Evolutionary conservation across 1,284 basidiomycete genomes (phyloP), one percentile per base, ranked within the genome.

Genomic region (Ustilago sp.): DNA sequence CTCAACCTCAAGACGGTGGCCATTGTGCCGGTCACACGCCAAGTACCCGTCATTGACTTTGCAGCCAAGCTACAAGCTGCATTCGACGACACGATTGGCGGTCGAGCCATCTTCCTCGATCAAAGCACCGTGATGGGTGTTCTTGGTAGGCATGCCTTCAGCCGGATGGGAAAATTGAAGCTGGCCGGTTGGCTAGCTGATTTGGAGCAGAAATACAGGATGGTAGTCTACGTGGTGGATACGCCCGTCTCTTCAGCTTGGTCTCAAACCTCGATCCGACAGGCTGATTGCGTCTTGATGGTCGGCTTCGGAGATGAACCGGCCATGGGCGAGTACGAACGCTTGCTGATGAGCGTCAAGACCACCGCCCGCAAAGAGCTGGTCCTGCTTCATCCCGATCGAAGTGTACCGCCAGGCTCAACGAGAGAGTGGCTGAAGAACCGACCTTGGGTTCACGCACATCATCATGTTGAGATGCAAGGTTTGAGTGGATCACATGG

Each of bases 351-450:
- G 53, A 90, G 94, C 7, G 92, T 94, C 90, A 99, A 99, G 88
- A 98, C 95, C 1, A 99, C 95, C 0, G 96, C 97, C 17, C 89
- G 97, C 71, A 99, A 99, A 86, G 96, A 99, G 86, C 90, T 99
- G 35, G 92, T 99, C 4, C 88, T 99, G 9, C 89, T 99, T 11
- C 96, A 99, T 84, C 92, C 95, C 3, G 94, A 98, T 82, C 91
- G 95, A 39, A 92, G 91, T 36, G 94, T 99, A 3, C 88, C 90
- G 3, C 92, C 95, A 3, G 96, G 97, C 3, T 95, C 94, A 11
- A 99, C 97, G 34, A 90, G 96, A 59, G 93, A 93, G 85, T 99
- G 96, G 96, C 89, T 99, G 53, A 95, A 95, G 89, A 94, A 94
- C 62, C 93, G 96, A 55, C 93, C 95, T 17, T 99, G 96, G 95